Evolutionary conservation across 2,329 filamentous ascomycete species (phyloP).

Genomic region (Aspergillus fumigatiaffinis): DNA sequence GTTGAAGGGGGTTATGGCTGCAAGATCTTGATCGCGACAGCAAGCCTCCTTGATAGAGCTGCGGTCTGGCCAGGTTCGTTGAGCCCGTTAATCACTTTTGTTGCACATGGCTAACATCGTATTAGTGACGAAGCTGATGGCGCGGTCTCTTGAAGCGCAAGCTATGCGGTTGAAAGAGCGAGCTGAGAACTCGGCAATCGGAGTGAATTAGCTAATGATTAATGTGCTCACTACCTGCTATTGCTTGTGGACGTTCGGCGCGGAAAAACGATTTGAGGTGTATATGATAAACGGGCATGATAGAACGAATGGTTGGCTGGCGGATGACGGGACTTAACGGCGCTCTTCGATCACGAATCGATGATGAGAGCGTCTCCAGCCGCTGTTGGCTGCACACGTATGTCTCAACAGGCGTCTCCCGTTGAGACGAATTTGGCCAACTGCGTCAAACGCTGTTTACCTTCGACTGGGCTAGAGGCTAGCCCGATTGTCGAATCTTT

Average conservation of each 20-base stretch:
- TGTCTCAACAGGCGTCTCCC: no score
- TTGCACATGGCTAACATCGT: conserved; percentile 19
- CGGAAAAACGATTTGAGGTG: background rate
- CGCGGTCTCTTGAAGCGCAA: conserved; percentile 61
- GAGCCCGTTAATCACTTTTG: background rate
- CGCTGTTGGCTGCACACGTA: no score
- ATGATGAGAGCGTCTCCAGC: background rate
- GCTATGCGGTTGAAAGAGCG: conserved; percentile 61
- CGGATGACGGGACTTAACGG: background rate
- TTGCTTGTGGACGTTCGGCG: background rate
- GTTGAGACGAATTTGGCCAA: no score
- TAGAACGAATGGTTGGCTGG: background rate
- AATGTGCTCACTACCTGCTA: background rate
- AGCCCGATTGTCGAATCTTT: background rate
- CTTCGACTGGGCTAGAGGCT: no score
- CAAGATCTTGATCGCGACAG: conserved; percentile 78
- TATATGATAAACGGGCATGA: background rate
- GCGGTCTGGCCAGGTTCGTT: conserved; percentile 84
- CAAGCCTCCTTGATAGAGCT: conserved; percentile 81
- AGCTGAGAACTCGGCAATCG: background rate
- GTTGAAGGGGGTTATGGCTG: conserved; percentile 73
- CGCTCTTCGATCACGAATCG: background rate
- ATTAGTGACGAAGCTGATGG: conserved; percentile 65
- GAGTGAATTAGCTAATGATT: background rate
- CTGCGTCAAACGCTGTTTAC: no score